phyloP scores from a whole-genome alignment of 129 eudicot genomes.

The Chrysanthemum seticuspe region DNA sequence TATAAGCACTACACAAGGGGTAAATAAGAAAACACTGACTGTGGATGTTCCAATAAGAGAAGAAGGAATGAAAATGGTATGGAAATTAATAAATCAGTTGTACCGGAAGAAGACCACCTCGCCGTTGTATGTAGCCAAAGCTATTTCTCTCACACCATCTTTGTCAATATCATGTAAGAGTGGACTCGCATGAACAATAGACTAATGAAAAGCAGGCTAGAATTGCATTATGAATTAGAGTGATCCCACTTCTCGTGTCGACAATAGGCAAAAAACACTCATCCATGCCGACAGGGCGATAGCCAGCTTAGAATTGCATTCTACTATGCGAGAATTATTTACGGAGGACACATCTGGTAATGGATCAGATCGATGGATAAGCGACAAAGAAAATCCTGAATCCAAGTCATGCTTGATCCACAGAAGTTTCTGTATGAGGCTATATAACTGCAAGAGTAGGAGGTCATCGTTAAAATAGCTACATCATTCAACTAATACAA shows the following conservation, averaged over 20 bases:
- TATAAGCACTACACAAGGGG: constrained; percentile 54
- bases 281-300: too few species aligned
- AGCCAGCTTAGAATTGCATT: too few species aligned
- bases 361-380: too few species aligned
- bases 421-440: too few species aligned
- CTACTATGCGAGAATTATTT: too few species aligned
- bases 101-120: constrained; percentile 98
- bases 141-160: constrained; percentile 98
- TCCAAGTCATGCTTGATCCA: too few species aligned
- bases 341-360: too few species aligned
- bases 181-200: constrained; percentile 97
- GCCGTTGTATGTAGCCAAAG: constrained; percentile 95
- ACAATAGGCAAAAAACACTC: constrained; percentile 90
- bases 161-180: constrained; percentile 94
- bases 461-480: too few species aligned
- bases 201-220: constrained; percentile 99
- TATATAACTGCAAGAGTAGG: too few species aligned
- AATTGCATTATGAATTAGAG: constrained; percentile 72
- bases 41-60: constrained; percentile 11
- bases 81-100: constrained; percentile 16
- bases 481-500: too few species aligned
- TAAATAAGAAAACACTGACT: constrained; percentile 7
- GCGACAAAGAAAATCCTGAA: too few species aligned
- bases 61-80: constrained; percentile 4
- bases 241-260: constrained; percentile 85